Conservation (phyloP, 1,284 basidiomycete genomes). For the Ceratobasidium sp. region DNA sequence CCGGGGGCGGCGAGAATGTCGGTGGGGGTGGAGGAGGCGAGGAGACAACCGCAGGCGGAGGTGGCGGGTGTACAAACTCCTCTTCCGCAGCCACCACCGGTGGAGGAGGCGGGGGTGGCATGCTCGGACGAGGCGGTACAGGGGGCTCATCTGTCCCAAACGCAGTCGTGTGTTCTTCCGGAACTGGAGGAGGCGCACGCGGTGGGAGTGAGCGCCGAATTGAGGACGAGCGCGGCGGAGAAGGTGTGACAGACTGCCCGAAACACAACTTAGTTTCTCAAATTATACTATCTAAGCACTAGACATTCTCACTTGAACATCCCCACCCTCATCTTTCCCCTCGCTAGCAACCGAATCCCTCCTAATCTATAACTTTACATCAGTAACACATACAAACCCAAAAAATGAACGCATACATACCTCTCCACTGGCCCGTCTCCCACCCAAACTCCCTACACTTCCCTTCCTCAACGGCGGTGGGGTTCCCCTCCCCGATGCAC, state of each 20-base stretch:
- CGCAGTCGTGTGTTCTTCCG: slow-evolving; percentile 11
- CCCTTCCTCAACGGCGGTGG: slow-evolving; percentile 14
- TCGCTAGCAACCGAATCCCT: slow-evolving; percentile 12
- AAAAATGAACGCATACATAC: background rate
- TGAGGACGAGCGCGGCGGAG: slow-evolving; percentile 28
- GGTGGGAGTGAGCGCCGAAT: slow-evolving; percentile 25
- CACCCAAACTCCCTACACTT: slow-evolving; percentile 22
- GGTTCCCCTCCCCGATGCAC: no score
- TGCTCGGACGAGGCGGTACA: slow-evolving; percentile 1
- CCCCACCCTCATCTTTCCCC: background rate
- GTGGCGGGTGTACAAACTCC: slow-evolving; percentile 13
- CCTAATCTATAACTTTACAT: background rate
- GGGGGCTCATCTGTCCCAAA: background rate
- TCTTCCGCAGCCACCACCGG: background rate
- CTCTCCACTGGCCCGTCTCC: slow-evolving; percentile 18
- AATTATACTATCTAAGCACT: background rate
- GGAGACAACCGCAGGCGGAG: slow-evolving; percentile 7
- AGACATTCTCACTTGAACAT: background rate
- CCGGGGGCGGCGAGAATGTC: slow-evolving; percentile 6
- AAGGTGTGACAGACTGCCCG: background rate
- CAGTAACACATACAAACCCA: background rate
- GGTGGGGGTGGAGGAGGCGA: slow-evolving; percentile 16
- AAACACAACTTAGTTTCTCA: background rate
- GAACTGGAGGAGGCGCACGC: slow-evolving; percentile 20
- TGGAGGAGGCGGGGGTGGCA: slow-evolving; percentile 31